Conservation (phyloP, 371 early-diverging fungal genomes). For the Mortierella sp. region DNA sequence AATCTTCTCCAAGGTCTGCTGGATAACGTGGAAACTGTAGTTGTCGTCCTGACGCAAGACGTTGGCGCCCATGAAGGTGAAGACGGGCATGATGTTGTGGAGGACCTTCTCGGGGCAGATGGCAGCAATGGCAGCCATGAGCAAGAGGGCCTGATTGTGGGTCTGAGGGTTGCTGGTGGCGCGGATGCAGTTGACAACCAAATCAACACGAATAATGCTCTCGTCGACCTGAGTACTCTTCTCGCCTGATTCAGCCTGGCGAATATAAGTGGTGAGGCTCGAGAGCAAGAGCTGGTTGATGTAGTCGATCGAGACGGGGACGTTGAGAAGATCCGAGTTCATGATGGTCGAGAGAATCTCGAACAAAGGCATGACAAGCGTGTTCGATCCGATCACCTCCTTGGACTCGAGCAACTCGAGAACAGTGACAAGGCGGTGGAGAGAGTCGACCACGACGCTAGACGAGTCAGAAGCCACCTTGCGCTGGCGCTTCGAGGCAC, state of each 20-base stretch:
- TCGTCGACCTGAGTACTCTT: constrained; percentile 60
- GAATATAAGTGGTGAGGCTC: constrained; percentile 76
- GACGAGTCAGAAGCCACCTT: constrained; percentile 24
- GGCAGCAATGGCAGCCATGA: constrained; percentile 91
- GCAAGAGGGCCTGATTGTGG: constrained; percentile 88
- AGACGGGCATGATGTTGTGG: constrained; percentile 95
- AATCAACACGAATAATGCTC: constrained; percentile 76
- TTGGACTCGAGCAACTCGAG: constrained; percentile 81
- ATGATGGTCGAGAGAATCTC: constrained; percentile 80
- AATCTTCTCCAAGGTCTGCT: constrained; percentile 88
- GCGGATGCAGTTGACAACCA: constrained; percentile 92
- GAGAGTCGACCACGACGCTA: constrained; percentile 56
- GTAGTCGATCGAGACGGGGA: constrained; percentile 85
- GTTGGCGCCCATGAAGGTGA: constrained; percentile 98
- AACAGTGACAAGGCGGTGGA: constrained; percentile 73
- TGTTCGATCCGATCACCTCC: constrained; percentile 59
- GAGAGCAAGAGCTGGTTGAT: constrained; percentile 89
- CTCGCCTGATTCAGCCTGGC: constrained; percentile 46
- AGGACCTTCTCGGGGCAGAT: constrained; percentile 89
- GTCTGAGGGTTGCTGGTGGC: constrained; percentile 96
- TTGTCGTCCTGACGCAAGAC: constrained; percentile 95
- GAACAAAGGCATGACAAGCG: constrained; percentile 79
- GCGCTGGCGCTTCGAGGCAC: constrained; percentile 50
- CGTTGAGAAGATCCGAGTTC: constrained; percentile 66
- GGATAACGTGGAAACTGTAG: constrained; percentile 96